phyloP scores from a whole-genome alignment of 768 basidiomycete species.

The Candolleomyces eurysporus region DNA sequence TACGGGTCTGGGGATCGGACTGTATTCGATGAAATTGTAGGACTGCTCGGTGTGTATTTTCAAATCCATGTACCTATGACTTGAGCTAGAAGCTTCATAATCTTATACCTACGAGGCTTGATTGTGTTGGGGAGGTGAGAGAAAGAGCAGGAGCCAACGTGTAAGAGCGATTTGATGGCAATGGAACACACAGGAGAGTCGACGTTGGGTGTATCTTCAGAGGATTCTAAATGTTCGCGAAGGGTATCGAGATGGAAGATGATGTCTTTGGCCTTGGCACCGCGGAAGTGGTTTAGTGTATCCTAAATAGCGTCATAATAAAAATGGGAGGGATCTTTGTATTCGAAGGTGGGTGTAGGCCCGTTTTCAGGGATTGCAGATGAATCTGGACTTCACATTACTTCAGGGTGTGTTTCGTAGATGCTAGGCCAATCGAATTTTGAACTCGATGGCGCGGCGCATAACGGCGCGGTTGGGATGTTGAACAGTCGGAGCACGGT shows the following conservation, averaged over 20 bases:
- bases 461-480: conserved; percentile 91
- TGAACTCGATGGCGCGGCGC: conserved; percentile 81
- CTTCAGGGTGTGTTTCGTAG: conserved; percentile 79
- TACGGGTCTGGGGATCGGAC: too few species aligned
- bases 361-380: conserved; percentile 65
- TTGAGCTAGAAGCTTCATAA: too few species aligned
- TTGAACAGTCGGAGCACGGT: conserved; percentile 65
- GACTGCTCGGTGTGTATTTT: too few species aligned
- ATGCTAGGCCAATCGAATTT: conserved; percentile 92
- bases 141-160: conserved; percentile 93
- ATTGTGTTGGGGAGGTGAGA: conserved; percentile 97
- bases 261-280: conserved; percentile 77
- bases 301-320: conserved; percentile 79
- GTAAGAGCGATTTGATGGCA: conserved; percentile 81
- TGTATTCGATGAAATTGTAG: too few species aligned
- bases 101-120: too few species aligned
- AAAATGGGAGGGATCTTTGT: conserved; percentile 73
- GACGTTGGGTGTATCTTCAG: conserved; percentile 60
- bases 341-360: conserved; percentile 79
- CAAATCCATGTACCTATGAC: too few species aligned
- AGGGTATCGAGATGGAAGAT: conserved; percentile 70
- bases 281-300: conserved; percentile 78
- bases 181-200: conserved; percentile 72
- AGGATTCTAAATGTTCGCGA: conserved; percentile 61
- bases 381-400: conserved; percentile 67